Conservation (phyloP, 768 basidiomycete species). For the Auricularia cornea region DNA sequence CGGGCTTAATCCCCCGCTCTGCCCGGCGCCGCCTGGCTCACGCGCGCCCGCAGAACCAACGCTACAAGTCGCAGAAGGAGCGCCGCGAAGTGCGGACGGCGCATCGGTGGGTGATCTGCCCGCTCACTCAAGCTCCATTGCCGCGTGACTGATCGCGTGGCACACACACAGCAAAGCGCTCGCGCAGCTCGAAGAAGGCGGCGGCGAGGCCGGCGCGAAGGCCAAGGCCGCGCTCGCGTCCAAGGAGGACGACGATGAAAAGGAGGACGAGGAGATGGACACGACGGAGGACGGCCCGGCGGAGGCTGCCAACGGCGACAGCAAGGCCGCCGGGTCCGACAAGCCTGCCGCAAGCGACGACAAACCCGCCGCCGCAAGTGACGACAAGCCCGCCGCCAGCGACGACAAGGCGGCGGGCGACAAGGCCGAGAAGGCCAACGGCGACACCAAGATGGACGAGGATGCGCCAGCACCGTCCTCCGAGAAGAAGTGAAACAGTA, state of each 20-base stretch:
- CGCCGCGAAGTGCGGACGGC: background rate
- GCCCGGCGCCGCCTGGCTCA: background rate
- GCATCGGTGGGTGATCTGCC: background rate
- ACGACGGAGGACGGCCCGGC: background rate
- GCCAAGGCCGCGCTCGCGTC: background rate
- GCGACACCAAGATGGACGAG: background rate
- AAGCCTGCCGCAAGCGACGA: no score
- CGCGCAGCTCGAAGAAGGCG: background rate
- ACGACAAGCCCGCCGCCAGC: no score
- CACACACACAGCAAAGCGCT: background rate
- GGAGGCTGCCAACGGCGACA: no score
- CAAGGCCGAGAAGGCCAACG: background rate
- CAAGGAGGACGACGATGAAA: background rate
- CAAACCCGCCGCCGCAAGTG: no score
- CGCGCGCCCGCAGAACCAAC: background rate
- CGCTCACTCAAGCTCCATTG: background rate
- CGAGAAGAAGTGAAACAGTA: background rate
- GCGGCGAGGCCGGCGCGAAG: background rate
- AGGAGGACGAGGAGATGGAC: background rate
- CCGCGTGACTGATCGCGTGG: background rate
- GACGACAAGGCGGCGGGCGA: no score
- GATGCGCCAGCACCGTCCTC: background rate
- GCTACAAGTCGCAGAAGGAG: background rate
- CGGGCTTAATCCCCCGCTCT: background rate
- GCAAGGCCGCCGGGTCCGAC: no score